Base-by-base conservation (phyloP, 2,329 filamentous ascomycete genomes). In the Dryadomyces sulphureus region DNA sequence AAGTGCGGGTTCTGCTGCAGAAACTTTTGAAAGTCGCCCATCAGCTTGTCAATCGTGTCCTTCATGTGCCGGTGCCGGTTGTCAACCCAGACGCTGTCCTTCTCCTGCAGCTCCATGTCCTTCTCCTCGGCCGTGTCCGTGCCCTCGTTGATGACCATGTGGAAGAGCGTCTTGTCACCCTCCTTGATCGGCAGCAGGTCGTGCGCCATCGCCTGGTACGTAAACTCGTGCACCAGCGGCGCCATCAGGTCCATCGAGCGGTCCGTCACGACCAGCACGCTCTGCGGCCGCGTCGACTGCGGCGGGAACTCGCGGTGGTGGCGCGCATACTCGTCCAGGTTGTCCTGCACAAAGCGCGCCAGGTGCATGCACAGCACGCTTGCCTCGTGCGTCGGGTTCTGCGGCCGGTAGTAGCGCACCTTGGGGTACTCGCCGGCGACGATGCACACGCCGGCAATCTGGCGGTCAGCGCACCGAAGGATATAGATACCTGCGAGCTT, bases 11-110 rank as follows among this genome's bases (percentile, higher is more conserved):
- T 94, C 50, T 92, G 81, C 38, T 81, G 78, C 56, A 94, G 75
- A 64, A 98, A 98, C 58, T 81, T 89, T 56, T 88, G 81, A 58
- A 98, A 96, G 59, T 96, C 90, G 47, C 79, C 75, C 71, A 90
- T 92, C 50, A 98, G 70, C 62, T 90, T 93, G 58, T 90, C 85
- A 55, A 96, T 89, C 3, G 92, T 92, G 60, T 96, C 89, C 61
- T 94, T 94, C 92, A 98, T 98, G 63, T 98, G 92, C 45, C 79
- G 75, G 64, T 98, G 92, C 46, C 92, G 76, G 58, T 94, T 94
- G 50, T 92, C 85, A 21, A 94, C 81, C 92, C 92, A 98, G 41
- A 98, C 84, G 59, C 81, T 84, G 65, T 98, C 92, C 56, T 86
- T 84, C 53, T 98, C 92, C 27, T 73, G 73, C 42, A 98, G 82